Evolutionary conservation across 306 rosid genomes (phyloP).

Genomic region (Pachyrhizus erosus): DNA sequence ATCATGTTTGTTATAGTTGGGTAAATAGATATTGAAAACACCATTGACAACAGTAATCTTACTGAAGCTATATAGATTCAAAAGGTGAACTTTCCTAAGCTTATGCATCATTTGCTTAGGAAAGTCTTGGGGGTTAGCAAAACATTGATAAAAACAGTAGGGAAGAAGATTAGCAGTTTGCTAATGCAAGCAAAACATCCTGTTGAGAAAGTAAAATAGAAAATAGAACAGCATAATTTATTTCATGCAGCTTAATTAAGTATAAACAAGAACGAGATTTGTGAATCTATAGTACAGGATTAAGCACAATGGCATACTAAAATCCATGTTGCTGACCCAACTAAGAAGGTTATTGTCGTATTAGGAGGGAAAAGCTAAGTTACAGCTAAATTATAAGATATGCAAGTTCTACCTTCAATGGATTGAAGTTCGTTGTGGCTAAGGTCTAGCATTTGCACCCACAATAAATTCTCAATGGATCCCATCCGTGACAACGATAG

Average conservation of each 20-base stretch:
- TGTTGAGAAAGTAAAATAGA: slow-evolving; percentile 15
- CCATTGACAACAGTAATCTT: neutral
- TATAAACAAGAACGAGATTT: neutral
- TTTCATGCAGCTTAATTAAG: neutral
- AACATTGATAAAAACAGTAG: slow-evolving; percentile 5
- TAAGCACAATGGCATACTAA: slow-evolving; percentile 6
- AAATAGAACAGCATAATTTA: neutral
- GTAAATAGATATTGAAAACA: slow-evolving; percentile 25
- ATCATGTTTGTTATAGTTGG: slow-evolving; percentile 6
- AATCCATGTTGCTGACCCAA: slow-evolving; percentile 1
- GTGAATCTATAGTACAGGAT: neutral
- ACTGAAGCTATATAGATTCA: slow-evolving; percentile 23
- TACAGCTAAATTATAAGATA: neutral
- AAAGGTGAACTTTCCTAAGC: neutral
- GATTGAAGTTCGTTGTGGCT: slow-evolving; percentile 85
- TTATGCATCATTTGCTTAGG: neutral
- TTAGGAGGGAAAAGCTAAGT: slow-evolving; percentile 25
- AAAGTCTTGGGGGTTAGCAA: neutral
- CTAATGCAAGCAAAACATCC: neutral
- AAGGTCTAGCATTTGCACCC: slow-evolving; percentile 94
- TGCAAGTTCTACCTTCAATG: slow-evolving; percentile 66
- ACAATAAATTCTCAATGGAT: slow-evolving; percentile 62
- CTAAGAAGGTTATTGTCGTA: neutral
- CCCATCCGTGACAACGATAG: slow-evolving; percentile 81
- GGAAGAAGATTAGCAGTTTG: neutral